A percentile compares a stretch with the other conserved stretches of the same genome.
phyloP scores from a whole-genome alignment of 352 stramenopile genomes.

The Blastocystis sp. region DNA sequence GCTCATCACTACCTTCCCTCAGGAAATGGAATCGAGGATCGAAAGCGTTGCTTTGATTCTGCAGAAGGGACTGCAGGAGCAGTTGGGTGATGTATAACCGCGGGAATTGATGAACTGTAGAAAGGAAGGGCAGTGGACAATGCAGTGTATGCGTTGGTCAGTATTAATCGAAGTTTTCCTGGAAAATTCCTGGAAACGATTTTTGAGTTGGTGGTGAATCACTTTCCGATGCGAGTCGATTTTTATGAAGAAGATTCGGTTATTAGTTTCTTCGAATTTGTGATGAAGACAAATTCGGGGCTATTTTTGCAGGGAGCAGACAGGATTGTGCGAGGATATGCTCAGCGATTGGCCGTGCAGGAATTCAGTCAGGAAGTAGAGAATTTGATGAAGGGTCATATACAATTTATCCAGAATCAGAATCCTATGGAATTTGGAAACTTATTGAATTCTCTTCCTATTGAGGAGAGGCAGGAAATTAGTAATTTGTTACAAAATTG shows the following conservation, averaged over 20 bases:
- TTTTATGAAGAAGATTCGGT: constrained; percentile 21
- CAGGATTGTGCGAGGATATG: background rate
- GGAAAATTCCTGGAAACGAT: constrained; percentile 34
- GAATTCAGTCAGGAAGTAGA: background rate
- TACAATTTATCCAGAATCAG: background rate
- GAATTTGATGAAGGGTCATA: background rate
- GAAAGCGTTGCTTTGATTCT: background rate
- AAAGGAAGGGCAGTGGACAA: constrained; percentile 17
- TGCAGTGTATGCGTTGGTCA: constrained; percentile 31
- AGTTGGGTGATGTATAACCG: background rate
- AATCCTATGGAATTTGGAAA: background rate
- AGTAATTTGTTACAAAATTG: background rate
- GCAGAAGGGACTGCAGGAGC: background rate
- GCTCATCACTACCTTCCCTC: background rate
- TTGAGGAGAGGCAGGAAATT: background rate
- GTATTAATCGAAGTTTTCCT: background rate
- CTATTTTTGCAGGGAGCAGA: background rate
- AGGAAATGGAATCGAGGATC: background rate
- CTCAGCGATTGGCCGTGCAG: background rate
- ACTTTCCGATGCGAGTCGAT: background rate
- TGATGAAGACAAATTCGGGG: background rate
- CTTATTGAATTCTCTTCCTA: background rate
- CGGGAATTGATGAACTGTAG: background rate
- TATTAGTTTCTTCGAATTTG: background rate
- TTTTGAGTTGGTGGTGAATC: background rate